Base-by-base conservation (phyloP, 1,284 basidiomycete genomes). In the Fomitiporia mediterranea region DNA sequence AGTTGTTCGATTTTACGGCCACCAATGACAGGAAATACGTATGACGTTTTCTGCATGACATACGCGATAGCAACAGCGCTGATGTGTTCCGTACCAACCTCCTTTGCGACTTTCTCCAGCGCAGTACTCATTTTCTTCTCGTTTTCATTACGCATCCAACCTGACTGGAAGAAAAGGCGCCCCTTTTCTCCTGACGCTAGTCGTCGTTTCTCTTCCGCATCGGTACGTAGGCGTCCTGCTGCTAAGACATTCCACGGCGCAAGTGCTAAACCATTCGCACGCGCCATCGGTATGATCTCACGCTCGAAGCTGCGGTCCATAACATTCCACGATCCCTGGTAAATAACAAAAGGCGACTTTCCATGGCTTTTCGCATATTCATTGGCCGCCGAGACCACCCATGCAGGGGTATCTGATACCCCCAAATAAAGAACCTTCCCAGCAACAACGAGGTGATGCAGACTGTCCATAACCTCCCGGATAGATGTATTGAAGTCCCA, bases 311-410 rank as follows among this genome's bases (percentile, higher is more conserved):
- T 70, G 17, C 78, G 71, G 8, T 66, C 43, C 52, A 77, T 65
- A n/a, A 79, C 69, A 56, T 70, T 78, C 79, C 79, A 82, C 19
- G 62, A 59, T n/a, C 79, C 80, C 61, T 82, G 79, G 62, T 82
- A 82, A 57, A 82, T 70, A 2, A 72, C 68, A 61, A 81, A 81
- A 0, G 74, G 78, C 0, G 75, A 73, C 62, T 77, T 72, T 15
- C 73, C 76, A 42, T 74, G 69, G 25, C 72, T 68, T 4, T 70
- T 60, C 1, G 70, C 70, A 28, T 72, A 74, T 46, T 69, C 66
- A 53, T 74, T 73, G 7, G 63, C 63, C 32, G 53, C 55, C 1
- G 61, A 25, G n/a, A 64, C 62, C 25, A 63, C 53, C 62, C 62
- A 64, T 17, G 63, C 63, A 1, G 72, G 72, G 25, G 66, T 68